Evolutionary conservation across 2,329 filamentous ascomycete species (phyloP), one percentile per base, ranked within the genome.

Genomic region (Pseudogymnoascus verrucosus): DNA sequence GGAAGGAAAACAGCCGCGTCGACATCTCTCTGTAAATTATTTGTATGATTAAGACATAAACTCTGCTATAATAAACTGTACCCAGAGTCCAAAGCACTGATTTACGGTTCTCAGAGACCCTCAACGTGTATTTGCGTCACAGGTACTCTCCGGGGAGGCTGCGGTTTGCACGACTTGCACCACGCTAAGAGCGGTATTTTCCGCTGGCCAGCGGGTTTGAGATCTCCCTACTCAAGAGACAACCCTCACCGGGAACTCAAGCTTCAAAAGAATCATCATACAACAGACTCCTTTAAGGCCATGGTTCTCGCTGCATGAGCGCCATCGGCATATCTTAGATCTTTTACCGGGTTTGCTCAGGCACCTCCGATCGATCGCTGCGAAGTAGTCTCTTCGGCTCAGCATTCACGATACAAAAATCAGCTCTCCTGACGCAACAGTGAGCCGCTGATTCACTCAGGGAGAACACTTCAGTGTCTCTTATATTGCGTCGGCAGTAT

Each of bases 181-280:
- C 26, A 57, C 59, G 59, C 59, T 61, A 61, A 42, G 59, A 42
- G 39, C 59, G 59, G 59, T 42, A 61, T 39, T 39, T 42, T 39
- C 59, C 59, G 59, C 59, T 26, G 59, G 59, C 59, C 59, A 61
- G 19, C 36, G 59, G 39, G 59, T 61, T 61, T 61, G 51, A 61
- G 59, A 61, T 61, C 59, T 61, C 59, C 59, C 59, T 61, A 61
- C 51, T 21, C 51, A 34, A 57, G 51, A 57, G 51, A 57, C 51
- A 57, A 57, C 51, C 28, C 51, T 57, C 51, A 34, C 51, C 51
- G 28, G 51, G 47, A 54, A 57, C 51, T 57, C 51, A 57, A 57
- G 51, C 51, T 57, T 57, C 51, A 57, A 57, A 54, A 57, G 51
- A 57, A 57, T 34, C 51, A 57, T 57, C 51, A 16, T 57, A 34